Conservation (phyloP, 179 eudicot genomes). For the Beta macrorhiza region DNA sequence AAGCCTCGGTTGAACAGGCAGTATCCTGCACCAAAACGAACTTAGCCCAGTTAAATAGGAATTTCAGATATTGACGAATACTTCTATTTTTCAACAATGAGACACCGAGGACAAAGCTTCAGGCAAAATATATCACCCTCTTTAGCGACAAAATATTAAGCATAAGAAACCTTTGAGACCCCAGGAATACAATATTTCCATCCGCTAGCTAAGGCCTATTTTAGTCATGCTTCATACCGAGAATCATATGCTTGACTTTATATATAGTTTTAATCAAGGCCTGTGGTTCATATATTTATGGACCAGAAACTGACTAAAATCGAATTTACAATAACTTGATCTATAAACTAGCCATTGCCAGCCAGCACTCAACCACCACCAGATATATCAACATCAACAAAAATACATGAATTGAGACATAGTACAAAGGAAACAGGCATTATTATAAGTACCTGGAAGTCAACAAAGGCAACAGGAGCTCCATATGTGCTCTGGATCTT, state of each 20-base stretch:
- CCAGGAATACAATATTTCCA: not conserved
- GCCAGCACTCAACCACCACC: not conserved
- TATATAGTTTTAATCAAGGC: not conserved
- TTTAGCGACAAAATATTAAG: not conserved
- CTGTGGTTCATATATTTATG: not conserved
- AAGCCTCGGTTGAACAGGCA: conserved; percentile 75
- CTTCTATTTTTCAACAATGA: not conserved
- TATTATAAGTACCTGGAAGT: conserved; percentile 60
- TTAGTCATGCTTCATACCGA: not conserved
- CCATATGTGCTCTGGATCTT: conserved; percentile 86
- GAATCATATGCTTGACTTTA: not conserved
- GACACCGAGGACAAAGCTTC: not conserved
- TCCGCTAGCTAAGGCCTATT: not conserved
- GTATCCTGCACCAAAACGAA: conserved; percentile 56
- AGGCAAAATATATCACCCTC: not conserved
- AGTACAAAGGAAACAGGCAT: not conserved
- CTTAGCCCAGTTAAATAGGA: not conserved
- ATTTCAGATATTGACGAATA: not conserved
- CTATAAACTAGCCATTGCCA: not conserved
- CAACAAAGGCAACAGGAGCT: conserved; percentile 93
- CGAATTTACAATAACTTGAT: not conserved
- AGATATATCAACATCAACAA: not conserved
- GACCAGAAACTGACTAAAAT: not conserved
- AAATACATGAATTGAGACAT: not conserved
- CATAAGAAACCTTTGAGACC: not conserved